Evolutionary conservation across 2,329 filamentous ascomycete species (phyloP).

Genomic region (Fusarium praegraminearum): DNA sequence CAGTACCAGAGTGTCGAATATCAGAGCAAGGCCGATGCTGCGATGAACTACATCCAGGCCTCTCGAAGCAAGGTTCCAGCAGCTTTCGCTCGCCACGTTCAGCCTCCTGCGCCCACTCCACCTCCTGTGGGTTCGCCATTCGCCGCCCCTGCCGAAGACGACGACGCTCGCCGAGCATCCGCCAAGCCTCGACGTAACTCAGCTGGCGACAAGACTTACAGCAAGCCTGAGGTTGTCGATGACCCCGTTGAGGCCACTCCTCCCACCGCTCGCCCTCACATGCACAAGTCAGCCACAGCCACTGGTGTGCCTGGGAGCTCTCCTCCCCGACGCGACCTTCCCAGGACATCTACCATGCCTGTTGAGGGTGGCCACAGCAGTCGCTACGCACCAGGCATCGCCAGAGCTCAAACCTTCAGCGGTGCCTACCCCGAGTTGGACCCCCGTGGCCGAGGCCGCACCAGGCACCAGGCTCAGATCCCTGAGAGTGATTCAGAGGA

Average conservation of each 20-base stretch:
- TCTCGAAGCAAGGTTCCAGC: slow-evolving; percentile 45
- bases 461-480: slow-evolving; percentile 54
- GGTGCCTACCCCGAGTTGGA: slow-evolving; percentile 45
- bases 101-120: slow-evolving; percentile 54
- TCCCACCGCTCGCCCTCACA: slow-evolving; percentile 48
- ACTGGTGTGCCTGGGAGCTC: slow-evolving; percentile 47
- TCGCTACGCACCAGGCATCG: slow-evolving; percentile 48
- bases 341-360: slow-evolving; percentile 54
- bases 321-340: slow-evolving; percentile 51
- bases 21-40: slow-evolving; percentile 31
- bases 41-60: slow-evolving; percentile 51
- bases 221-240: slow-evolving; percentile 51
- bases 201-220: slow-evolving; percentile 49
- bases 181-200: slow-evolving; percentile 53
- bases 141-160: slow-evolving; percentile 49
- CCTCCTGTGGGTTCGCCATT: slow-evolving; percentile 51
- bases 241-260: slow-evolving; percentile 50
- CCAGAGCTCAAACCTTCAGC: slow-evolving; percentile 53
- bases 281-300: slow-evolving; percentile 46
- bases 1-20: slow-evolving; percentile 42
- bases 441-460: slow-evolving; percentile 54
- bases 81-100: slow-evolving; percentile 39
- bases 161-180: slow-evolving; percentile 52
- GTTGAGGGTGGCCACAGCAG: slow-evolving; percentile 44
- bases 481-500: slow-evolving; percentile 54